These are phyloP conservation scores for Penicillium sp. DNA, from an alignment of 2,329 filamentous ascomycete species.

Conservation along the genomic window DNA sequence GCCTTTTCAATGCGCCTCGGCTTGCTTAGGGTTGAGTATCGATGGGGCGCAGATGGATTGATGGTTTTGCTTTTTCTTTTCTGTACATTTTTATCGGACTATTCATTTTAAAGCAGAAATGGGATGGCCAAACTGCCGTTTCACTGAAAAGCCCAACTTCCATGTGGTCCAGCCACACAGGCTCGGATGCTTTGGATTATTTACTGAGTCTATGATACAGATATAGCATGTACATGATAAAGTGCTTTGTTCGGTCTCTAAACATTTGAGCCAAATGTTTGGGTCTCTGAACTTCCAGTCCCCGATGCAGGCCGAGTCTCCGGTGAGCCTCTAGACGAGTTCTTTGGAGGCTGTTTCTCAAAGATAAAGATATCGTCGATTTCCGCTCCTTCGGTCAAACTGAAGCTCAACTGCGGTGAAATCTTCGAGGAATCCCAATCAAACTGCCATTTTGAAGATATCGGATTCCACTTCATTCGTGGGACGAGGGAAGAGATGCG, in stretches of 20 bases:
- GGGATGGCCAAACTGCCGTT: not conserved
- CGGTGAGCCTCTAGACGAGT: not conserved
- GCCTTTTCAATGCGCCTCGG: not conserved
- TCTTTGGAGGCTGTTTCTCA: not conserved
- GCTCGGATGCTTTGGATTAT: not conserved
- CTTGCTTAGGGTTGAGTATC: not conserved
- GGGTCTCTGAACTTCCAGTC: not conserved
- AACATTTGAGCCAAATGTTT: not conserved
- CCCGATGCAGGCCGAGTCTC: not conserved
- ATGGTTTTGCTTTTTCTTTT: not conserved
- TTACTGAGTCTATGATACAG: not conserved
- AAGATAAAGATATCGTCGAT: conserved; percentile 9
- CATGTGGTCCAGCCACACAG: not conserved
- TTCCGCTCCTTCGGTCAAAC: conserved; percentile 7
- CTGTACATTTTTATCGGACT: not conserved
- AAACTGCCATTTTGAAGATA: conserved; percentile 24
- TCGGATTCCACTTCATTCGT: conserved; percentile 22
- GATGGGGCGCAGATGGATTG: not conserved
- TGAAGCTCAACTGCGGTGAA: conserved; percentile 11
- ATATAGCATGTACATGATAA: not conserved
- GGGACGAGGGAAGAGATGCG: conserved; percentile 35
- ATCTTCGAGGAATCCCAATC: conserved; percentile 28
- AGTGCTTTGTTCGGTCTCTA: not conserved
- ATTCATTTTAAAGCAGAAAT: not conserved
- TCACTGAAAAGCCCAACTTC: not conserved